Base-by-base conservation (phyloP, 2,329 filamentous ascomycete species). In the Botrytis elliptica region DNA sequence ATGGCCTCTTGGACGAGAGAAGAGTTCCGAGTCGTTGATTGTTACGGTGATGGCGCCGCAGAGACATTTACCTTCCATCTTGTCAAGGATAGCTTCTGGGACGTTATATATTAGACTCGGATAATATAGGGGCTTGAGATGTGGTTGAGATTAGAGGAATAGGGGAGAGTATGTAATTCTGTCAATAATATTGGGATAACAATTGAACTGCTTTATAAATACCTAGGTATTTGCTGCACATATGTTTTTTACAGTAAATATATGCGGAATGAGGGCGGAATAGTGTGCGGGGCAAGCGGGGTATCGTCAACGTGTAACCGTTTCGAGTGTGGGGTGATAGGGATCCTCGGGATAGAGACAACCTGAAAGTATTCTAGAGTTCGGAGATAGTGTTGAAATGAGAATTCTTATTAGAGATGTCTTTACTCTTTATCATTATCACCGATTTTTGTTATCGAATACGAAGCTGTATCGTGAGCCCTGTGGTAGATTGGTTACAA, bases 1-100 rank as follows among this genome's bases (percentile, higher is more conserved):
- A 75, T 85, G 84, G 2, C 85, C 85, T 44, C 84, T 79, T 49
- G 81, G 80, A 18, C 81, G 82, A 4, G 38, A 55, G 78, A 86
- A 87, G 36, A 87, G 83, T 29, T 86, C 84, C 20, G 77, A 75
- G 75, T 87, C 86, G 74, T 82, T 82, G 77, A 87, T 84, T 14
- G 82, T 85, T 3, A 87, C 84, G n/a, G 79, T 83, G 36, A 87
- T 84, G 73, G 82, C 81, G 70, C 84, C 84, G 78, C 85, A 86
- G 57, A 85, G 82, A 75, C 85, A 87, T 12, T 82, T 81, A 20
- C 84, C 83, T 75, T 78, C 75, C 75, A 76, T 78, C 42, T 38
- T 73, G 22, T 72, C 20, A 7, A 3, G 72, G 46, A 29, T 46
- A 40, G 12, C 38, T n/a, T 40, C 20, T 40, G 46, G 9, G 16